Base-by-base conservation (phyloP, 2,329 filamentous ascomycete species). In the Neofusicoccum kwambonambiense region DNA sequence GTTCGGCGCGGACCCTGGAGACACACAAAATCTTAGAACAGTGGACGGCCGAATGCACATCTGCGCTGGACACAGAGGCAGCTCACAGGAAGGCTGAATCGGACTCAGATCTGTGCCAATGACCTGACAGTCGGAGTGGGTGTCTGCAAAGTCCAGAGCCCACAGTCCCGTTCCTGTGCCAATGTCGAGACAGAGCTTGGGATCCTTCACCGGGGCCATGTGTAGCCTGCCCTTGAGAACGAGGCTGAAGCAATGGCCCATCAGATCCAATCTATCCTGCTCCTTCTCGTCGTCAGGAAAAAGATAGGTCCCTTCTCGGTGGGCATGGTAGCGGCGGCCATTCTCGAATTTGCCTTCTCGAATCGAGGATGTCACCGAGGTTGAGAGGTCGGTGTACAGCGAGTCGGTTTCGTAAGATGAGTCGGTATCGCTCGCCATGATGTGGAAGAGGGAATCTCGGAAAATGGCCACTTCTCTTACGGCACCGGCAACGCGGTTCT, bases 61-160 rank as follows among this genome's bases (percentile, higher is more conserved):
- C 19, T 57, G 44, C 22, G 41, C 56, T 4, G 41, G 41, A 39
- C 37, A 39, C 3, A 11, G 37, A 39, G 11, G 37, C 11, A 9
- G 37, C 37, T 39, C 39, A 80, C 82, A 39, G 13, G 37, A 39
- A 12, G 37, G 37, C 11, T 39, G 37, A 12, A 42, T 34, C 8
- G 22, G 52, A 5, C 37, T 39, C 8, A 39, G 37, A 9, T 27
- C 44, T 88, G 85, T 70, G 87, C 89, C 71, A 31, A 76, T 68
- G 19, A 76, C 71, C 22, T 68, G 65, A 4, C 72, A 72, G 9
- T 71, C 72, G 2, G 74, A 74, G 57, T 75, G 72, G 35, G 73
- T 71, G 31, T 75, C 73, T 11, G 72, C 70, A 15, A 74, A 67
- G 47, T 73, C 72, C 39, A 77, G 75, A 3, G 74, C 68, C 74